Conservation (phyloP, 371 early-diverging fungal genomes). For the Globomyces sp. region DNA sequence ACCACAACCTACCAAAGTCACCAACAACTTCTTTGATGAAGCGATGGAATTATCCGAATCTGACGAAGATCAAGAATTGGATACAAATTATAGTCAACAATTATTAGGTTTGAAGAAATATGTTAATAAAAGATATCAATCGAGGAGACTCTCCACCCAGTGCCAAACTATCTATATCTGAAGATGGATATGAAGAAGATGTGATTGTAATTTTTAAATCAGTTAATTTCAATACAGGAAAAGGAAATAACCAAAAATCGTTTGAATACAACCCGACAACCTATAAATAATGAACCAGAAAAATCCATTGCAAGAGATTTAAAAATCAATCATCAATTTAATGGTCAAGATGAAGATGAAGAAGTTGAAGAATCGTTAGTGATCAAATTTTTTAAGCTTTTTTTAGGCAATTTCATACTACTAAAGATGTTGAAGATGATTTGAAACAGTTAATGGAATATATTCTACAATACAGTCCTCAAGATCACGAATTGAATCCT, state of each 20-base stretch:
- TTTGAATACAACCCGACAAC: constrained; percentile 7
- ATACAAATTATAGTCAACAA: background rate
- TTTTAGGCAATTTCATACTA: background rate
- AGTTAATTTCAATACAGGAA: constrained; percentile 17
- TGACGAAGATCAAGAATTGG: constrained; percentile 5
- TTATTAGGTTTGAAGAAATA: background rate
- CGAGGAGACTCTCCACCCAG: constrained; percentile 44
- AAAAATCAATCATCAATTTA: background rate
- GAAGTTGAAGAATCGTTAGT: constrained; percentile 6
- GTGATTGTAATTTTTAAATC: constrained; percentile 20
- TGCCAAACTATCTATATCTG: constrained; percentile 35
- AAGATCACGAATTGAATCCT: constrained; percentile 45
- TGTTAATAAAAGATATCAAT: constrained; percentile 5
- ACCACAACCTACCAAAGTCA: constrained; percentile 7
- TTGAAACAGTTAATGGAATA: constrained; percentile 48
- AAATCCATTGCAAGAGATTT: background rate
- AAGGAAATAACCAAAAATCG: constrained; percentile 5
- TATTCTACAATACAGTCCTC: constrained; percentile 45
- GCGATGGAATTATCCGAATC: constrained; percentile 11
- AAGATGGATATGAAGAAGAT: constrained; percentile 37
- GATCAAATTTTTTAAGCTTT: background rate
- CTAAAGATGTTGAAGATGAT: constrained; percentile 26
- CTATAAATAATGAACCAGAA: background rate
- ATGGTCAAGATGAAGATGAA: constrained; percentile 14
- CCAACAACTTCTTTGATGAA: constrained; percentile 15